Percentiles rank a stretch among this genome's conserved stretches.
These are phyloP conservation scores for Pholiota molesta DNA, from an alignment of 768 basidiomycete genomes.

Conservation along the genomic window DNA sequence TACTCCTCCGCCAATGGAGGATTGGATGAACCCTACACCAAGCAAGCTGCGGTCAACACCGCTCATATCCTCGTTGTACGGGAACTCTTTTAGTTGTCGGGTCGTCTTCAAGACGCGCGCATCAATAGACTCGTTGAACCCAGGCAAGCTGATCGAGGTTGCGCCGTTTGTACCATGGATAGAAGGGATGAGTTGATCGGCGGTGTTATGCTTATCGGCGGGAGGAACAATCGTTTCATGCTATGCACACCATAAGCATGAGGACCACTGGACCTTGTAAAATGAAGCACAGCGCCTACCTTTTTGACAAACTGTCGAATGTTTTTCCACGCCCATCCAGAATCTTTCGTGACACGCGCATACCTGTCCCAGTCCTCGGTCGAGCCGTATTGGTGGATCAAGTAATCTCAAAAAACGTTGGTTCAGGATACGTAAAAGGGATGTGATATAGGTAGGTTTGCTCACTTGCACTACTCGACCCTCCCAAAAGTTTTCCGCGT, in stretches of 20 bases:
- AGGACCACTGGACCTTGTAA: background rate
- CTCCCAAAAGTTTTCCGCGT: conserved; percentile 35
- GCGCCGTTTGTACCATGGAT: conserved; percentile 31
- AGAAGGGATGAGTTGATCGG: conserved; percentile 33
- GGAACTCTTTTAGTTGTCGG: conserved; percentile 32
- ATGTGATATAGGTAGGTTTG: background rate
- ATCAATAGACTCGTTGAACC: conserved; percentile 27
- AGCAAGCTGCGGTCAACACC: conserved; percentile 12
- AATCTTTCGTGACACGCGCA: conserved; percentile 33
- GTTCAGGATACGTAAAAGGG: too few relatives aligned
- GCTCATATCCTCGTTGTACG: conserved; percentile 30
- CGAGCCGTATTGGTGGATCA: conserved; percentile 38
- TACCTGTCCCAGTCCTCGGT: conserved; percentile 39
- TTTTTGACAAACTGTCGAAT: conserved; percentile 30
- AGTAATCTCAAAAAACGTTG: conserved; percentile 27
- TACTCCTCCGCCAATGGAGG: conserved; percentile 8
- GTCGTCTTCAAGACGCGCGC: conserved; percentile 29
- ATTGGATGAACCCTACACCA: conserved; percentile 18
- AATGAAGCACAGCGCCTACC: conserved; percentile 15
- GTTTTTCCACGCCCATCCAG: conserved; percentile 40
- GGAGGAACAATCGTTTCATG: conserved; percentile 34
- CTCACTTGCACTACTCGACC: conserved; percentile 23
- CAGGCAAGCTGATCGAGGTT: conserved; percentile 28
- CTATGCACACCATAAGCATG: conserved; percentile 18
- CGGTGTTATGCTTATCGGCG: conserved; percentile 31